These are phyloP conservation scores for Aspergillus pseudoglaucus DNA, from an alignment of 2,329 filamentous ascomycete species.

Conservation along the genomic window DNA sequence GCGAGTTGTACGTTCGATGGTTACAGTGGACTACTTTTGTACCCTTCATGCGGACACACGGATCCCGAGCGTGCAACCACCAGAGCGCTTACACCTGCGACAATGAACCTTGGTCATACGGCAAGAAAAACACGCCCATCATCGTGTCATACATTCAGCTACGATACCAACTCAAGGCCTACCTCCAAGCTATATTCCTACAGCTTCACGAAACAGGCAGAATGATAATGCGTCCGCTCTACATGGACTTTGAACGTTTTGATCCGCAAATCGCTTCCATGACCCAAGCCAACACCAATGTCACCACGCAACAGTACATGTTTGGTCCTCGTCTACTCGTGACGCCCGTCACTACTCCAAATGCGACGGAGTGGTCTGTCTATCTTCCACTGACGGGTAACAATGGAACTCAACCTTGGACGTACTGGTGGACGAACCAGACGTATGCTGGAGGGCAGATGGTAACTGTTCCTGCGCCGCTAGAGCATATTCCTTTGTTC, in stretches of 20 bases:
- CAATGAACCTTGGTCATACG: conserved; percentile 58
- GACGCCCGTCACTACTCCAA: conserved; percentile 29
- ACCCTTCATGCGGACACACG: conserved; percentile 56
- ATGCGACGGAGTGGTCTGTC: conserved; percentile 31
- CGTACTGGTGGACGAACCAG: conserved; percentile 37
- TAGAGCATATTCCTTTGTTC: conserved; percentile 29
- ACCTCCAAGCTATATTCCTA: conserved; percentile 26
- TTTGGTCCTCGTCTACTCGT: conserved; percentile 32
- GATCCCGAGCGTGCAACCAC: conserved; percentile 49
- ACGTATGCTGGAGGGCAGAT: conserved; percentile 33
- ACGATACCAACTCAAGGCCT: conserved; percentile 44
- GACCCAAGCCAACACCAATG: conserved; percentile 25
- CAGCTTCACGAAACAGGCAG: conserved; percentile 26
- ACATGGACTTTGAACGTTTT: conserved; percentile 31
- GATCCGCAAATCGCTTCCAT: conserved; percentile 16
- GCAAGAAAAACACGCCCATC: conserved; percentile 50
- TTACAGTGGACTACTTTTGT: conserved; percentile 59
- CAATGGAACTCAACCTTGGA: conserved; percentile 27
- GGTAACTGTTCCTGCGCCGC: conserved; percentile 30
- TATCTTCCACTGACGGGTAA: conserved; percentile 26
- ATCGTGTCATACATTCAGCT: conserved; percentile 52
- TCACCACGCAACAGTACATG: conserved; percentile 36
- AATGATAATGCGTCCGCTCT: conserved; percentile 34
- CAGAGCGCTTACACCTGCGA: conserved; percentile 31
- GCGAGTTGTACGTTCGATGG: conserved; percentile 58